phyloP scores from a whole-genome alignment of 2,329 filamentous ascomycete genomes.

The Diaporthe australafricana region DNA sequence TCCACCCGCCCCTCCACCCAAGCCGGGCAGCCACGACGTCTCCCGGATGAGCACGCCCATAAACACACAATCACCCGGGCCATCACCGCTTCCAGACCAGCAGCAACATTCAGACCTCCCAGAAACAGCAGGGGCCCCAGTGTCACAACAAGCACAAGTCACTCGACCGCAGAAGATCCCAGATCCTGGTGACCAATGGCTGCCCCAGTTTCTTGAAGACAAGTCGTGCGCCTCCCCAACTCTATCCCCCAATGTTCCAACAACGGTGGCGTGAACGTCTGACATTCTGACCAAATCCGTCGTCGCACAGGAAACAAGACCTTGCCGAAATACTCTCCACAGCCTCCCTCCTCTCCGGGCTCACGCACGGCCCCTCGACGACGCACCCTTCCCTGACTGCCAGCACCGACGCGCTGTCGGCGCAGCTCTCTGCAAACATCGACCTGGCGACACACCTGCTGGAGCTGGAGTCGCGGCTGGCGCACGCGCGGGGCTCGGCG shows the following conservation, averaged over 20 bases:
- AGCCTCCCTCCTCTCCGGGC: conserved; percentile 76
- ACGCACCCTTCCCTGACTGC: conserved; percentile 78
- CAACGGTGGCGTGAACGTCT: too few species aligned
- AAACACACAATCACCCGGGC: conserved; percentile 57
- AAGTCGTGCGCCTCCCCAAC: conserved; percentile 74
- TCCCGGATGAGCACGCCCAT: conserved; percentile 76
- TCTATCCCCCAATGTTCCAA: conserved; percentile 32
- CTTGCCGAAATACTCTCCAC: conserved; percentile 76
- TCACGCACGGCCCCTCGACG: conserved; percentile 74
- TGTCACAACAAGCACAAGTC: conserved; percentile 43
- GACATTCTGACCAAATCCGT: neutral
- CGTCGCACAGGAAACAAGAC: conserved; percentile 75
- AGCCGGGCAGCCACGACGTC: conserved; percentile 75
- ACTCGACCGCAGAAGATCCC: conserved; percentile 53
- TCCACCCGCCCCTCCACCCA: conserved; percentile 78
- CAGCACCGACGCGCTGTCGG: conserved; percentile 73
- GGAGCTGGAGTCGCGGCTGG: conserved; percentile 68
- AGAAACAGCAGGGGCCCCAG: conserved; percentile 40
- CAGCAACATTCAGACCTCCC: conserved; percentile 42
- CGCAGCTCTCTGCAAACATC: conserved; percentile 78
- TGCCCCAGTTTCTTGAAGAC: conserved; percentile 80
- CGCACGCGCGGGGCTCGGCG: conserved; percentile 74
- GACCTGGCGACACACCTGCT: conserved; percentile 73
- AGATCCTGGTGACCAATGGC: conserved; percentile 79
- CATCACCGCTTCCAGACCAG: conserved; percentile 50